Conservation (phyloP, 345 rosid genomes). For the Toxicodendron radicans region DNA sequence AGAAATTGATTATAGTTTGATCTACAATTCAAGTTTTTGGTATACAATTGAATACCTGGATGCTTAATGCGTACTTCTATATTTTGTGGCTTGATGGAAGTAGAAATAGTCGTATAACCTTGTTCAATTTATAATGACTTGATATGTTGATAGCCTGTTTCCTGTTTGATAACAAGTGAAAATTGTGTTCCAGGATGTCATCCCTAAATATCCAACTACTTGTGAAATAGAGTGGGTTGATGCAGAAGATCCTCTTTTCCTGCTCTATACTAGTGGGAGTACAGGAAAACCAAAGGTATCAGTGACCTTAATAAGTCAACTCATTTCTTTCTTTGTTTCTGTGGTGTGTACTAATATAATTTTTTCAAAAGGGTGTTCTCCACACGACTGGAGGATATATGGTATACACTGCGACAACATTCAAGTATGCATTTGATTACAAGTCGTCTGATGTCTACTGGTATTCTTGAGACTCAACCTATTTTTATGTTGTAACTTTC, state of each 20-base stretch:
- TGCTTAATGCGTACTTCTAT: not conserved
- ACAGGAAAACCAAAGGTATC: conserved; percentile 97
- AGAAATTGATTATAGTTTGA: not conserved
- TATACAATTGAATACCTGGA: not conserved
- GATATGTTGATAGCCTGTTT: not conserved
- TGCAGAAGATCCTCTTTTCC: conserved; percentile 96
- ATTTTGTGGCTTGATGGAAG: not conserved
- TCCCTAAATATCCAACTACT: conserved; percentile 72
- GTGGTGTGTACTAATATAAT: conserved; percentile 24
- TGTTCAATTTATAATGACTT: conserved; percentile 2
- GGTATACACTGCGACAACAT: conserved; percentile 93
- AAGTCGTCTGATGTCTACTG: conserved; percentile 89
- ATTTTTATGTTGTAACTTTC: conserved; percentile 16
- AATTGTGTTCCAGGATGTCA: conserved; percentile 57
- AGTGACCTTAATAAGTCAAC: conserved; percentile 5
- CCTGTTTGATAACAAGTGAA: conserved; percentile 20
- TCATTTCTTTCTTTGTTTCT: conserved; percentile 11
- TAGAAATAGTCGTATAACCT: not conserved
- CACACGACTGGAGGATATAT: conserved; percentile 99
- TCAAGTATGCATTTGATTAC: conserved; percentile 97
- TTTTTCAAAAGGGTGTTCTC: conserved; percentile 73
- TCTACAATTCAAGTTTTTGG: not conserved
- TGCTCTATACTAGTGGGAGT: conserved; percentile 98
- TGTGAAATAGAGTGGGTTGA: conserved; percentile 98
- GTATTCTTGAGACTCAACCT: conserved; percentile 39